Percentiles rank a stretch among this genome's conserved stretches.
These are phyloP conservation scores for Colletotrichum truncatum DNA, from an alignment of 2,329 filamentous ascomycete genomes.

Conservation along the genomic window DNA sequence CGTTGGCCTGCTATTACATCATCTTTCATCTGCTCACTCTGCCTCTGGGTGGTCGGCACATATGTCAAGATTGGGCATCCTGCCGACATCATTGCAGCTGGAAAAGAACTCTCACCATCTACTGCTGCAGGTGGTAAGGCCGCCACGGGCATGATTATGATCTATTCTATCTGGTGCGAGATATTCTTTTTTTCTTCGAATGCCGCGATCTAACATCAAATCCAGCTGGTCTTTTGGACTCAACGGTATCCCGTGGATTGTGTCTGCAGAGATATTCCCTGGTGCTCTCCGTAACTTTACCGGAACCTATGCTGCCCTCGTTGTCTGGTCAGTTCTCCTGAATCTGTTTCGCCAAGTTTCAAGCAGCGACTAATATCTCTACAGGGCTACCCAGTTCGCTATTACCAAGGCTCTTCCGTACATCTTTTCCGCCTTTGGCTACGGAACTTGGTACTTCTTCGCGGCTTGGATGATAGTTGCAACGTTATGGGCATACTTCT, in stretches of 20 bases:
- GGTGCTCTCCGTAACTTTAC: slow-evolving; percentile 52
- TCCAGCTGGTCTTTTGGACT: slow-evolving; percentile 52
- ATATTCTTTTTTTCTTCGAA: neutral
- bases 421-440: slow-evolving; percentile 53
- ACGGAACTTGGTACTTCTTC: slow-evolving; percentile 67
- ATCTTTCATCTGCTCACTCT: slow-evolving; percentile 55
- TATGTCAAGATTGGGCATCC: slow-evolving; percentile 53
- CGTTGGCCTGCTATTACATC: slow-evolving; percentile 55
- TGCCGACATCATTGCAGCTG: slow-evolving; percentile 48
- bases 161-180: slow-evolving; percentile 62
- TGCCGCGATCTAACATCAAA: neutral
- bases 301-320: slow-evolving; percentile 49
- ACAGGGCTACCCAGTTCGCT: slow-evolving; percentile 51
- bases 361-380: too few species aligned
- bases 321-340: slow-evolving; percentile 51
- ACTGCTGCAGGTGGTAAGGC: slow-evolving; percentile 57
- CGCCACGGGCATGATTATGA: slow-evolving; percentile 63
- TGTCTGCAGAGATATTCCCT: slow-evolving; percentile 55
- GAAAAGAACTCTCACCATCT: slow-evolving; percentile 50
- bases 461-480: slow-evolving; percentile 59
- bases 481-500: slow-evolving; percentile 58
- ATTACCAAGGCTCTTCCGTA: slow-evolving; percentile 55
- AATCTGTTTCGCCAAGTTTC: too few species aligned
- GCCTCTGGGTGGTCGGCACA: slow-evolving; percentile 60
- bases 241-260: slow-evolving; percentile 56